Percentiles rank a stretch among this genome's conserved stretches.
phyloP scores from a whole-genome alignment of 2,329 filamentous ascomycete species.

The Pezicula rhizophila region DNA sequence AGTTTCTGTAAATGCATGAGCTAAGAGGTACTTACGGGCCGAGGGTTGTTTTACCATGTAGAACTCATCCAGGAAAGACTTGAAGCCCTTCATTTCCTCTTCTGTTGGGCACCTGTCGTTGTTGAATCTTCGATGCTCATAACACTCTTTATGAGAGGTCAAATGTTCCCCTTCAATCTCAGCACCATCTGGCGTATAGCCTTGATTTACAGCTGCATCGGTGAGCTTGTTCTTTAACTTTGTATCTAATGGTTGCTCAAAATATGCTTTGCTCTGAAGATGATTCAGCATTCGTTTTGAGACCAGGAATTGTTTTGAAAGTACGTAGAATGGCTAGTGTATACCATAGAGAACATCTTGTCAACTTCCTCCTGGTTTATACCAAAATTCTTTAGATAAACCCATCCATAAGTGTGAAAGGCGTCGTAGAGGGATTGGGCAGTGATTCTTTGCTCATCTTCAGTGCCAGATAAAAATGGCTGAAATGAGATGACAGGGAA shows the following conservation, averaged over 20 bases:
- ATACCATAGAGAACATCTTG: slow-evolving; percentile 3
- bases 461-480: neutral
- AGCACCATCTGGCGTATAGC: slow-evolving; percentile 3
- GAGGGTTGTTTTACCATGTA: neutral
- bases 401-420: slow-evolving; percentile 4
- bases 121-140: slow-evolving; percentile 1
- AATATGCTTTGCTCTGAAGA: neutral
- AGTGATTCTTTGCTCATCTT: neutral
- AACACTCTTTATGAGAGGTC: neutral
- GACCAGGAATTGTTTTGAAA: neutral
- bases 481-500: slow-evolving; percentile 4
- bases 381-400: slow-evolving; percentile 3
- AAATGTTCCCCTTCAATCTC: neutral
- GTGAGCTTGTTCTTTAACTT: neutral
- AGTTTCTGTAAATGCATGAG: neutral
- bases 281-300: neutral
- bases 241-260: neutral
- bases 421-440: slow-evolving; percentile 3
- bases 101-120: slow-evolving; percentile 1
- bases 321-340: too few species aligned
- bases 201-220: slow-evolving; percentile 1
- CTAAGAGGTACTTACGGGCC: neutral
- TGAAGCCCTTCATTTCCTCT: neutral
- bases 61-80: neutral
- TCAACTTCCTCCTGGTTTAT: slow-evolving; percentile 2